Percentiles rank a stretch among this genome's conserved stretches.
These are phyloP conservation scores for Nitzschia inconspicua DNA, from an alignment of 108 stramenopile species.

Conservation along the genomic window DNA sequence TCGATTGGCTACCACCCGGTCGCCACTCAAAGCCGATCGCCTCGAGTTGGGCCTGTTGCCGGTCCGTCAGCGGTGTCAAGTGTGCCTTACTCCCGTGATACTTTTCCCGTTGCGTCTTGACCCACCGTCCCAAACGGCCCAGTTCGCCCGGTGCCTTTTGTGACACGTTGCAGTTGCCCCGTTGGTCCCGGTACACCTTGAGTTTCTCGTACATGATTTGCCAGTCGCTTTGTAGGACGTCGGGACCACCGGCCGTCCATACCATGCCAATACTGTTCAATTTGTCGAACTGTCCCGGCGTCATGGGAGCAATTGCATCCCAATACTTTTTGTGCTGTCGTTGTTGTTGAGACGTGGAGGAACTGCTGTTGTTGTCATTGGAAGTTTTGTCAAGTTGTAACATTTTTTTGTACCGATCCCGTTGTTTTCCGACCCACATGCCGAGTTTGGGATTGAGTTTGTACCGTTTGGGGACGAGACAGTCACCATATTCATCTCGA, in stretches of 20 bases:
- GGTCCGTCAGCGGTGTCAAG: too few species aligned
- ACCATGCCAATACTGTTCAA: constrained; percentile 14
- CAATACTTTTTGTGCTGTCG: too few species aligned
- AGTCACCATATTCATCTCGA: constrained; percentile 33
- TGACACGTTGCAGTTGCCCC: background rate
- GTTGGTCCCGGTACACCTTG: background rate
- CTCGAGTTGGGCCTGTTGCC: too few species aligned
- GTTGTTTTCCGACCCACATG: constrained; percentile 35
- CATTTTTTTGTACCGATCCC: background rate
- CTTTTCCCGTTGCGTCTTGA: background rate
- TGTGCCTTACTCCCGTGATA: too few species aligned
- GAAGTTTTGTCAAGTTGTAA: too few species aligned
- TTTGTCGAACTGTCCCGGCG: too few species aligned
- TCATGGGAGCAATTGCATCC: too few species aligned
- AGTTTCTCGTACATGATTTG: constrained; percentile 4
- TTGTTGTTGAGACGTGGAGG: too few species aligned
- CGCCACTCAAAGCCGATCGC: background rate
- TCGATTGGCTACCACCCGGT: background rate
- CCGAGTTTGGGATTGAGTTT: constrained; percentile 34
- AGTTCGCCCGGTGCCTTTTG: too few species aligned
- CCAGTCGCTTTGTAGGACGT: constrained; percentile 7
- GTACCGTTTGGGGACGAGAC: constrained; percentile 42
- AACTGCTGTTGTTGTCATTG: too few species aligned
- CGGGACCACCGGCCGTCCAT: constrained; percentile 11
- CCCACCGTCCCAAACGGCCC: background rate